Conservation (phyloP, 2,329 filamentous ascomycete genomes). For the Trichophyton mentagrophytes region DNA sequence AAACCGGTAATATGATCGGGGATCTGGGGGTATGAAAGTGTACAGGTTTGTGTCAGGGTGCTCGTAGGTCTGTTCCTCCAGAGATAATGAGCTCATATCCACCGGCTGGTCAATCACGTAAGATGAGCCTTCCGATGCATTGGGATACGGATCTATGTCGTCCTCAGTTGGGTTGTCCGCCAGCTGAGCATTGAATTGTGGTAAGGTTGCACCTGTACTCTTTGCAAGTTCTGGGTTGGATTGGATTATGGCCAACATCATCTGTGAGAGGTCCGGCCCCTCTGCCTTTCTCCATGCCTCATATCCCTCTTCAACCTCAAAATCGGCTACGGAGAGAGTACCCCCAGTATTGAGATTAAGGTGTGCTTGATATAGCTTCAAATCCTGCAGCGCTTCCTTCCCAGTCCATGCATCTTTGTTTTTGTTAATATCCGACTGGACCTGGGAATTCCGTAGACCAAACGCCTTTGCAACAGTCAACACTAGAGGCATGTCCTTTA, state of each 20-base stretch:
- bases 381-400: conserved; percentile 74
- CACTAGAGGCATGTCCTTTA: conserved; percentile 94
- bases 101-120: conserved; percentile 55
- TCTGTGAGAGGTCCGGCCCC: conserved; percentile 70
- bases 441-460: conserved; percentile 61
- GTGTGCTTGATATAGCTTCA: conserved; percentile 86
- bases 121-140: conserved; percentile 36
- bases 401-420: conserved; percentile 78
- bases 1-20: conserved; percentile 69
- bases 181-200: conserved; percentile 40
- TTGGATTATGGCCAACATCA: conserved; percentile 84
- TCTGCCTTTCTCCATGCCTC: conserved; percentile 87
- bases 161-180: conserved; percentile 27
- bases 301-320: conserved; percentile 79
- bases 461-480: conserved; percentile 80
- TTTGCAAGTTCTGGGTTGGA: conserved; percentile 77
- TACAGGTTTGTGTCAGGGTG: conserved; percentile 47
- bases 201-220: conserved; percentile 49
- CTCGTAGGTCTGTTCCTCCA: conserved; percentile 38
- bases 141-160: conserved; percentile 35
- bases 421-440: conserved; percentile 76
- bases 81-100: conserved; percentile 47
- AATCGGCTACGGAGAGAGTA: conserved; percentile 71
- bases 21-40: conserved; percentile 78
- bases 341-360: conserved; percentile 66